A percentile compares a stretch with the other conserved stretches of the same genome.
Conservation (phyloP, 192 early-diverging fungal species). For the Backusella tuberculispora region DNA sequence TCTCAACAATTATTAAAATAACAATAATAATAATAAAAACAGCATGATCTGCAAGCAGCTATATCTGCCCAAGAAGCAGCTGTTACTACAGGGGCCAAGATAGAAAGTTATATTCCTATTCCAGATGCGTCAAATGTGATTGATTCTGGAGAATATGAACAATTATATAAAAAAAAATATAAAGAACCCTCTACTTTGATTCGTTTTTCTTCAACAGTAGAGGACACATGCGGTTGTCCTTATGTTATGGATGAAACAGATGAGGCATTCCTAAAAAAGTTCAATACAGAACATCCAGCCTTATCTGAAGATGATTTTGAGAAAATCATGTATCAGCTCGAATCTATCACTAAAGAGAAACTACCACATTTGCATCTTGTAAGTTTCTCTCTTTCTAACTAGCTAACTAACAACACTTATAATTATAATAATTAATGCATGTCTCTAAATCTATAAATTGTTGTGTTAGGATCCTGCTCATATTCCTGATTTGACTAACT, state of each 20-base stretch:
- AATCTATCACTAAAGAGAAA: slow-evolving; percentile 62
- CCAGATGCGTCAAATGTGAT: slow-evolving; percentile 77
- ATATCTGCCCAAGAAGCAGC: slow-evolving; percentile 73
- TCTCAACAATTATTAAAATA: slow-evolving; percentile 36
- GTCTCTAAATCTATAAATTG: background rate
- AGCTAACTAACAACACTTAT: background rate
- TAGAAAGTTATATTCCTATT: slow-evolving; percentile 76
- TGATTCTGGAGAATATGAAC: slow-evolving; percentile 53
- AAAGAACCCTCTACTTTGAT: slow-evolving; percentile 69
- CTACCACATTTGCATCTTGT: slow-evolving; percentile 36
- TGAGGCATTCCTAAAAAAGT: slow-evolving; percentile 56
- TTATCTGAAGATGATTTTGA: slow-evolving; percentile 73
- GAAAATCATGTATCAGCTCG: slow-evolving; percentile 68
- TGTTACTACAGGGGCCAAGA: slow-evolving; percentile 48
- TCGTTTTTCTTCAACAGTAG: slow-evolving; percentile 75
- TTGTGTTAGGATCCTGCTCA: slow-evolving; percentile 37
- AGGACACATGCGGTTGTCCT: slow-evolving; percentile 72
- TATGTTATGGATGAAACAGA: slow-evolving; percentile 85
- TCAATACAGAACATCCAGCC: slow-evolving; percentile 33
- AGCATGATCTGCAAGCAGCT: slow-evolving; percentile 88
- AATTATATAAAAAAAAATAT: slow-evolving; percentile 65
- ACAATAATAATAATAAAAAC: slow-evolving; percentile 24
- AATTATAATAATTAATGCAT: background rate
- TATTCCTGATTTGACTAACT: slow-evolving; percentile 32
- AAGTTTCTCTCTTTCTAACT: slow-evolving; percentile 8